Conservation (phyloP, 257 asterid species). For the Fraxinus anomala region DNA sequence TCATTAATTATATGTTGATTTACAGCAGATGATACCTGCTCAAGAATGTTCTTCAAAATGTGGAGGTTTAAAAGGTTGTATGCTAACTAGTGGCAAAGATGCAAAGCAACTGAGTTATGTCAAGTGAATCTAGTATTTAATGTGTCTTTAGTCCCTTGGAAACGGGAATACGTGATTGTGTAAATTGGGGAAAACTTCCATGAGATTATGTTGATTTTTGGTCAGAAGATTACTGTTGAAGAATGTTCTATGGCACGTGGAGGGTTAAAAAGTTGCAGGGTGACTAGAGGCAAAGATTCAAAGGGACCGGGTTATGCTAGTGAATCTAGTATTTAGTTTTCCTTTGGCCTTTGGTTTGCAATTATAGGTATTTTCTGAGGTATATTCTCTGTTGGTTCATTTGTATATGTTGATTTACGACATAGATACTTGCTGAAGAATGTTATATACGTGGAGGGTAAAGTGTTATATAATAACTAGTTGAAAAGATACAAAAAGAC, state of each 20-base stretch:
- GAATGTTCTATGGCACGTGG: not conserved
- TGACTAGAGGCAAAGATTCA: conserved; percentile 18
- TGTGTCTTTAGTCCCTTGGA: not conserved
- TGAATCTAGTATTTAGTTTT: not conserved
- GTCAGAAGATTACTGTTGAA: not conserved
- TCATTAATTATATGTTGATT: not conserved
- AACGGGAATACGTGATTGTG: conserved; percentile 4
- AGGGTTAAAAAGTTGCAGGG: conserved; percentile 13
- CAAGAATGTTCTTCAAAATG: not conserved
- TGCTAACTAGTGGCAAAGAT: conserved; percentile 23
- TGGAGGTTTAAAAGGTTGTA: conserved; percentile 4
- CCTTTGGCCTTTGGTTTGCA: too few relatives aligned
- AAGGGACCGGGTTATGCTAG: conserved; percentile 21
- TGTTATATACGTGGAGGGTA: not conserved
- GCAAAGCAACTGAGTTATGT: conserved; percentile 17
- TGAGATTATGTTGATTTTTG: not conserved
- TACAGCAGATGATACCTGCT: not conserved
- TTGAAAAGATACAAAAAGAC: too few relatives aligned
- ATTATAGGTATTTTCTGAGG: not conserved
- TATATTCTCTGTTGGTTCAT: not conserved
- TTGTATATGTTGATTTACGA: not conserved
- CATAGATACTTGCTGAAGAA: not conserved
- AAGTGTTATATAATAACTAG: too few relatives aligned
- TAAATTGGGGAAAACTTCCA: conserved; percentile 21
- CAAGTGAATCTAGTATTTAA: conserved; percentile 2